Conservation (phyloP, 2,329 filamentous ascomycete genomes). For the Colletotrichum sp. region DNA sequence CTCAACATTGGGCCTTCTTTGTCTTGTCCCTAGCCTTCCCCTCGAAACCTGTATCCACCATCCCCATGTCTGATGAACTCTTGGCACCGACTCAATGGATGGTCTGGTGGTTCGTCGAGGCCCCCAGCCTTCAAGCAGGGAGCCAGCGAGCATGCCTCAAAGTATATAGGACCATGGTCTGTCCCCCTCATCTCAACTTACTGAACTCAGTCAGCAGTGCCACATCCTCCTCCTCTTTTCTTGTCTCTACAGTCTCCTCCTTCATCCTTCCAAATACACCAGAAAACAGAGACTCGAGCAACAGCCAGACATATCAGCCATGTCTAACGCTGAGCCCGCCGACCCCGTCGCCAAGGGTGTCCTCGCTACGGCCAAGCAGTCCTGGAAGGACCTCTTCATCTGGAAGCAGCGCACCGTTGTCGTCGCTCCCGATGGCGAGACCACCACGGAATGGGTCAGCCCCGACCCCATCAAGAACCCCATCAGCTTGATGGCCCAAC, state of each 20-base stretch:
- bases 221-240: not conserved
- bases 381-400: conserved; percentile 67
- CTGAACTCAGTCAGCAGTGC: not conserved
- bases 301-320: not conserved
- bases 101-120: conserved; percentile 4
- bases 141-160: not conserved
- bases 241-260: not conserved
- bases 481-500: conserved; percentile 67
- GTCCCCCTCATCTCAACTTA: not conserved
- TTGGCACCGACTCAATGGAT: conserved; percentile 15
- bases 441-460: conserved; percentile 68
- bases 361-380: conserved; percentile 67
- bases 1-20: not conserved
- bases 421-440: conserved; percentile 67
- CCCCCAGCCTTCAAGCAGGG: not conserved
- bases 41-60: conserved; percentile 9
- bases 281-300: not conserved
- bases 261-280: not conserved
- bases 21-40: not conserved
- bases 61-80: conserved; percentile 12
- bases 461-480: conserved; percentile 73
- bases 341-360: conserved; percentile 72
- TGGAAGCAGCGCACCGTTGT: conserved; percentile 77
- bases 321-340: conserved; percentile 51
- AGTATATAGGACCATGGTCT: conserved; percentile 7